Evolutionary conservation across 1,284 basidiomycete genomes (phyloP).

Genomic region (Puccinia polysora): DNA sequence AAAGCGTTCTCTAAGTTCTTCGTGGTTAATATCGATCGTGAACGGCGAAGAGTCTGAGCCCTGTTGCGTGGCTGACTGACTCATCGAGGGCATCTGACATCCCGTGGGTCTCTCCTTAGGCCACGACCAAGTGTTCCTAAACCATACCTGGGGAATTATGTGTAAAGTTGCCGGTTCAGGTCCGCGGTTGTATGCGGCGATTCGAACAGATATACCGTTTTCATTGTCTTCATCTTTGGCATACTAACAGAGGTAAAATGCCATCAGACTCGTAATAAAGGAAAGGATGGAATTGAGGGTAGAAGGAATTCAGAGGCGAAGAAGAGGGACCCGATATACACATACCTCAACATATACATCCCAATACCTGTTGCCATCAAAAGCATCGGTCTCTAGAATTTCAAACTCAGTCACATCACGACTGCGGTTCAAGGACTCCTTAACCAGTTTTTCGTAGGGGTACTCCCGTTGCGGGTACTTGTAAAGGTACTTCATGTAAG

Average conservation of each 20-base stretch:
- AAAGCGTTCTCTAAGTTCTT: constrained; percentile 57
- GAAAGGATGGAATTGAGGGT: neutral
- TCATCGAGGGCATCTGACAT: constrained; percentile 60
- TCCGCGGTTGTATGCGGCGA: constrained; percentile 93
- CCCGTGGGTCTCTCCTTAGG: constrained; percentile 70
- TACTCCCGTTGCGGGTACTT: constrained; percentile 89
- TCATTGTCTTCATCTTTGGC: constrained; percentile 92
- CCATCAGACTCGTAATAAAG: constrained; percentile 11
- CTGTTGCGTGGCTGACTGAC: constrained; percentile 57
- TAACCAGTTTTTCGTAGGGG: constrained; percentile 88
- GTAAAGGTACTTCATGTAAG: constrained; percentile 99
- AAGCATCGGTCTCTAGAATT: constrained; percentile 82
- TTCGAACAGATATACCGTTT: constrained; percentile 82
- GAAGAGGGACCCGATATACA: constrained; percentile 36
- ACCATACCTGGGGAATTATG: constrained; percentile 91
- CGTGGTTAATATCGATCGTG: constrained; percentile 61
- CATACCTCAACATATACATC: constrained; percentile 89
- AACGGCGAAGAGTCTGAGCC: constrained; percentile 67
- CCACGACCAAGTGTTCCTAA: constrained; percentile 98
- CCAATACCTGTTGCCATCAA: constrained; percentile 94
- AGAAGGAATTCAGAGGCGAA: neutral
- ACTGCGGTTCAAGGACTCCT: constrained; percentile 74
- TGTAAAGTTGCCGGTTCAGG: constrained; percentile 93
- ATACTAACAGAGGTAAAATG: too few relatives aligned
- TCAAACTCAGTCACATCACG: constrained; percentile 88